These are phyloP conservation scores for Odontarrhena argentea DNA, from an alignment of 345 rosid species.

Conservation along the genomic window DNA sequence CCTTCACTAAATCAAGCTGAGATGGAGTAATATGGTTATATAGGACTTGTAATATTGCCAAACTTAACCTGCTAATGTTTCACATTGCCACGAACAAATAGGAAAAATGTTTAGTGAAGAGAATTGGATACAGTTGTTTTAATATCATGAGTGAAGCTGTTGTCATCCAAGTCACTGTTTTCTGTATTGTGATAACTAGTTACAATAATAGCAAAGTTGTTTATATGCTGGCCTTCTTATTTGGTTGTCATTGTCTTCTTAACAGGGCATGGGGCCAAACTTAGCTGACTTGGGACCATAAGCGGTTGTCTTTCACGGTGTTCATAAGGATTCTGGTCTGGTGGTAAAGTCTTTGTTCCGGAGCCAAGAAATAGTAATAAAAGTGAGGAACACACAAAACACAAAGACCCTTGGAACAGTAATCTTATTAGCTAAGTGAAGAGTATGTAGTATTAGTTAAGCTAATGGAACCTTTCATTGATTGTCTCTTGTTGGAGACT, in stretches of 20 bases:
- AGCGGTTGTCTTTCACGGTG: conserved; percentile 16
- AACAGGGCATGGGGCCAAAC: conserved; percentile 45
- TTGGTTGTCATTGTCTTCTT: conserved; percentile 12
- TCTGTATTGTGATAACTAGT: conserved; percentile 19
- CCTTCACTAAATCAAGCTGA: conserved; percentile 4
- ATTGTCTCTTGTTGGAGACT: conserved; percentile 26
- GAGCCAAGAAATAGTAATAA: conserved; percentile 28
- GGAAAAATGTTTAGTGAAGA: not conserved
- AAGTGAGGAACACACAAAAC: conserved; percentile 6
- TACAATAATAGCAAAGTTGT: not conserved
- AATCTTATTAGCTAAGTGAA: conserved; percentile 28
- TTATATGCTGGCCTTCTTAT: conserved; percentile 18
- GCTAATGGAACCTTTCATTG: conserved; percentile 30
- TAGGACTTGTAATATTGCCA: conserved; percentile 4
- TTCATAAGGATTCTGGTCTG: conserved; percentile 23
- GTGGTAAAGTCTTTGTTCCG: conserved; percentile 15
- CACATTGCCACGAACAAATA: conserved; percentile 1
- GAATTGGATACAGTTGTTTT: not conserved
- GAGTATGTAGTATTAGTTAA: conserved; percentile 36
- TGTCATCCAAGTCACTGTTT: conserved; percentile 19
- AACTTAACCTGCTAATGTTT: conserved; percentile 8
- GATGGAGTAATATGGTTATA: not conserved
- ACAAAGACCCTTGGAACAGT: conserved; percentile 5
- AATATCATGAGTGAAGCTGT: conserved; percentile 4
- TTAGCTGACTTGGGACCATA: conserved; percentile 27